phyloP scores from a whole-genome alignment of 192 early-diverging fungal genomes.

The Diversispora eburnea region DNA sequence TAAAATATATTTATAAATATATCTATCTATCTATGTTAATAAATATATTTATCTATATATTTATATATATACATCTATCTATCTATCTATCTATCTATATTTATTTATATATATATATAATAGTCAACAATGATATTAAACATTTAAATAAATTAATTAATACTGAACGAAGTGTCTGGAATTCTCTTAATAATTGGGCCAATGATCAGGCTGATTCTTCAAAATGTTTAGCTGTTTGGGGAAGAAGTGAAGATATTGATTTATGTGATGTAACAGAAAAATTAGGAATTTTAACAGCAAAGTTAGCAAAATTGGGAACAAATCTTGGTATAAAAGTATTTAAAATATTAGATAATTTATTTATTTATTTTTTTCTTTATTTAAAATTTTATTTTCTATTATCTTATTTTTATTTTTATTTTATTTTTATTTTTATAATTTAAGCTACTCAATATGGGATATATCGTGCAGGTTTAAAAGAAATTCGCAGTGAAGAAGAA shows the following conservation, averaged over 20 bases:
- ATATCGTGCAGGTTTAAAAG: conserved; percentile 25
- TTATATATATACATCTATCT: not conserved
- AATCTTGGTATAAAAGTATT: too few species aligned
- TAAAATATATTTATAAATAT: too few species aligned
- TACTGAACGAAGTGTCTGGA: conserved; percentile 8
- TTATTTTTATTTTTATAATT: not conserved
- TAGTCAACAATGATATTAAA: conserved; percentile 7
- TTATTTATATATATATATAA: not conserved
- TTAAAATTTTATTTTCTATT: not conserved
- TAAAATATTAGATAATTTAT: conserved; percentile 10
- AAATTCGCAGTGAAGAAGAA: conserved; percentile 12
- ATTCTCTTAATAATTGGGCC: conserved; percentile 2
- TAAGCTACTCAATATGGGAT: conserved; percentile 1
- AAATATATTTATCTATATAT: not conserved
- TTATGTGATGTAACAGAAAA: conserved; percentile 24
- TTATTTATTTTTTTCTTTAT: not conserved
- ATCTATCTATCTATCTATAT: not conserved
- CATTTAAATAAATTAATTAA: conserved; percentile 12
- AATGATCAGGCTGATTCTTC: conserved; percentile 17
- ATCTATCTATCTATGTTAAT: too few species aligned
- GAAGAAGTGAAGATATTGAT: conserved; percentile 23
- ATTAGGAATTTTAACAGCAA: not conserved
- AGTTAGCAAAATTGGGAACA: conserved; percentile 1
- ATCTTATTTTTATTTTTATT: not conserved
- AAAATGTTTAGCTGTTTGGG: conserved; percentile 20